Base-by-base conservation (phyloP, 768 basidiomycete species). In the Lactifluus rugatus region DNA sequence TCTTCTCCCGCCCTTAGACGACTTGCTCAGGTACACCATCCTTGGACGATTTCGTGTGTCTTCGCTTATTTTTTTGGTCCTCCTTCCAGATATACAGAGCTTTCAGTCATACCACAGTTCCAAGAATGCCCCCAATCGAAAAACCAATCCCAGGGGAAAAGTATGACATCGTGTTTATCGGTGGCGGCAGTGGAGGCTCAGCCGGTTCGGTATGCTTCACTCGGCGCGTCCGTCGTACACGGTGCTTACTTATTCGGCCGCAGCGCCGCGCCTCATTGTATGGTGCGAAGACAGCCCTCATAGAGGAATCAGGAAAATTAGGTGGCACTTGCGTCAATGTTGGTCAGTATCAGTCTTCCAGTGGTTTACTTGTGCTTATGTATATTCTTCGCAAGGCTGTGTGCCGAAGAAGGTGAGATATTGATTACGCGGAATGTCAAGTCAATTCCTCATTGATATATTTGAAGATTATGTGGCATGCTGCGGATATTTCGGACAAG, bases 301-400 rank as follows among this genome's bases (percentile, higher is more conserved):
- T 97, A 16, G 96, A 99, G 69, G 77, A 74, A 46, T 80, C 82
- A 5, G 79, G 82, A 10, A 68, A 79, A 41, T 78, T 94, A 2
- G 96, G 96, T 34, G 96, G 95, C 52, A 97, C 95, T 37, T 99
- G 96, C 69, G 96, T 99, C 59, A 97, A 97, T 71, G 95, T 99
- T 59, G 95, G 93, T 89, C 65, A 63, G 89, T 77, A 36, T 32
- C 5, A 26, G 25, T 48, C 13, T 28, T 44, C 47, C 44, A 10
- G 16, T 42, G 17, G 25, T 26, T 19, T 16, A 19, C 32, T n/a
- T 42, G n/a, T 7, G 41, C 49, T 58, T 10, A 58, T 44, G 7
- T 28, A 5, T 21, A 17, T 13, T 14, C 3, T 31, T 2, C 21
- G 2, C 7, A 62, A 89, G 92, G 93, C 66, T 97, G 95, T 74